Evolutionary conservation across 495 filamentous ascomycete species (phyloP).

Genomic region (Friedmanniomyces simplex): DNA sequence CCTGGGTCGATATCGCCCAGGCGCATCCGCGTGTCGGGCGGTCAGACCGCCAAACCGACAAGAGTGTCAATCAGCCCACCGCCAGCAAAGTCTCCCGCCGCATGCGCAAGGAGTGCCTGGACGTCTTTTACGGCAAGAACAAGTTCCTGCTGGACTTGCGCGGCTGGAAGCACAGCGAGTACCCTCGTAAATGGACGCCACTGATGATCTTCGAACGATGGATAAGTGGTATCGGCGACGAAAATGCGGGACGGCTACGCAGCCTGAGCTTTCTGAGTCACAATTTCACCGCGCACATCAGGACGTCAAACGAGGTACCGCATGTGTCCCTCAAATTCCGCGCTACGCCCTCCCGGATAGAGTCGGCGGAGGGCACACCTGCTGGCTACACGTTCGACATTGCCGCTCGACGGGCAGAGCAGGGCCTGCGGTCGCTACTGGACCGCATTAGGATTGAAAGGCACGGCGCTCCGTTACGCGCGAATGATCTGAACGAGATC

Average conservation of each 20-base stretch:
- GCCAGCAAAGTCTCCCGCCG: constrained; percentile 3
- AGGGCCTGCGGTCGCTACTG: background rate
- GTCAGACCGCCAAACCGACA: background rate
- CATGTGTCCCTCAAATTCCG: background rate
- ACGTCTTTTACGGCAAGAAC: constrained; percentile 14
- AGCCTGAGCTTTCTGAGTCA: constrained; percentile 6
- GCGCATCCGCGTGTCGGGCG: background rate
- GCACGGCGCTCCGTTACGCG: background rate
- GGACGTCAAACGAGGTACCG: background rate
- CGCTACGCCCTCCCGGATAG: background rate
- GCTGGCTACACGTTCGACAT: background rate
- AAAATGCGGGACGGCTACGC: constrained; percentile 2
- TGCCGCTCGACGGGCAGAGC: background rate
- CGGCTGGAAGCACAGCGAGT: constrained; percentile 10
- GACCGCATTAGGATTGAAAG: background rate
- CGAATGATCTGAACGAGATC: constrained; percentile 20
- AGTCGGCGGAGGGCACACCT: background rate
- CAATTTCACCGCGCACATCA: constrained; percentile 11
- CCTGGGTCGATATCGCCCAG: constrained; percentile 5
- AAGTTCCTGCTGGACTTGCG: constrained; percentile 10
- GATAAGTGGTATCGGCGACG: constrained; percentile 9
- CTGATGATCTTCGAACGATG: constrained; percentile 7
- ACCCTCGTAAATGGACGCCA: constrained; percentile 8
- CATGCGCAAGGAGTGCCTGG: constrained; percentile 11
- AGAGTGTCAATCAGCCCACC: constrained; percentile 3